A percentile compares a stretch with the other conserved stretches of the same genome.
Conservation (phyloP, 2,329 filamentous ascomycete species). For the Colletotrichum gloeosporioides region DNA sequence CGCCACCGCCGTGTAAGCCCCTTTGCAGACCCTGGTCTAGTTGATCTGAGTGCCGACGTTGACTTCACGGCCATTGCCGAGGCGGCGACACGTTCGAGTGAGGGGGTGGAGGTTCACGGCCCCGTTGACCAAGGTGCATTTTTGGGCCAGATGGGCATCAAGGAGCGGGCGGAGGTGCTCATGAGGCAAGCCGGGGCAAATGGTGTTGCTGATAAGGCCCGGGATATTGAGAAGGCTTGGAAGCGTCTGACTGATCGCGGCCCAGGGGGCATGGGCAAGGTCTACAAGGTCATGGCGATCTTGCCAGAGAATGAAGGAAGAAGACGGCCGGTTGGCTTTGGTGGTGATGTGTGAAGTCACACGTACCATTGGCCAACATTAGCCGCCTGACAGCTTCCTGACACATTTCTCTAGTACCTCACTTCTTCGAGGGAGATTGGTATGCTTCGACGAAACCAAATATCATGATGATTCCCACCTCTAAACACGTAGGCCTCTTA, state of each 20-base stretch:
- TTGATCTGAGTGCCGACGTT: slow-evolving; percentile 91
- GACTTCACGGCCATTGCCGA: slow-evolving; percentile 91
- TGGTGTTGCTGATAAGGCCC: slow-evolving; percentile 53
- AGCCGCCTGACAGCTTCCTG: neutral
- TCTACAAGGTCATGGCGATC: slow-evolving; percentile 94
- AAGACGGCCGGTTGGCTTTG: slow-evolving; percentile 88
- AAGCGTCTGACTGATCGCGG: slow-evolving; percentile 83
- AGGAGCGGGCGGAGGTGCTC: slow-evolving; percentile 75
- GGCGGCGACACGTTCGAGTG: slow-evolving; percentile 75
- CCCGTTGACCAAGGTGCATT: slow-evolving; percentile 87
- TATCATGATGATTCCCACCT: neutral
- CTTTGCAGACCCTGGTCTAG: slow-evolving; percentile 78
- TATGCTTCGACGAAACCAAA: neutral
- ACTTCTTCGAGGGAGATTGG: neutral
- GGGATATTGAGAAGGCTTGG: slow-evolving; percentile 76
- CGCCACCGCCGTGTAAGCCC: slow-evolving; percentile 79
- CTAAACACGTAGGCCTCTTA: neutral
- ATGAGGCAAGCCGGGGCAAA: slow-evolving; percentile 55
- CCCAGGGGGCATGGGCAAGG: slow-evolving; percentile 86
- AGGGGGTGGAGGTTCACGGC: slow-evolving; percentile 88
- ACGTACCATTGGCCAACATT: neutral
- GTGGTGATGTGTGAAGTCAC: slow-evolving; percentile 64
- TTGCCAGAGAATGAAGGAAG: slow-evolving; percentile 78
- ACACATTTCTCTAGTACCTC: neutral
- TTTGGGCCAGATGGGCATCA: slow-evolving; percentile 81